Base-by-base conservation (phyloP, 208 protist genomes). In the Phytomonas sp. region DNA sequence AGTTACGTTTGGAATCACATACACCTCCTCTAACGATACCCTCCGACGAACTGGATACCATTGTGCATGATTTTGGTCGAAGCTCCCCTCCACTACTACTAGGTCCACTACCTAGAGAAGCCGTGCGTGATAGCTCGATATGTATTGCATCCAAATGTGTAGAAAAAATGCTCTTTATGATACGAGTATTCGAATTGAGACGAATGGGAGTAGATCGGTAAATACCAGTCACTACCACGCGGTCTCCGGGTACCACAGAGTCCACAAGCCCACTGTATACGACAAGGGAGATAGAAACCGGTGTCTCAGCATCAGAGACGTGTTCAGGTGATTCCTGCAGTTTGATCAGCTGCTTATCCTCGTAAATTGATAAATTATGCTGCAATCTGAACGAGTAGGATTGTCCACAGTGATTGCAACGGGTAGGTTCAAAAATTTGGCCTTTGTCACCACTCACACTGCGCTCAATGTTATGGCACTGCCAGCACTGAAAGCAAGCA, bases 231-330 rank as follows among this genome's bases (percentile, higher is more conserved):
- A 99, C 86, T 16, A 98, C 84, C 1, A 99, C 84, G 63, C 98
- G 94, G 71, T 99, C 98, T 56, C 98, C 98, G 0, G 98, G 98
- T 63, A 96, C 94, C 7, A 94, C 86, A 12, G 81, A 71, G 70
- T 99, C 98, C n/a, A 99, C 97, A 49, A 99, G 78, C 32, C 82
- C 79, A 37, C 98, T 94, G 78, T 97, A 99, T 7, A 94, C 87
- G 11, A 97, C 93, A 4, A 99, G 66, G 12, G 86, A 95, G 7
- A 99, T 97, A 0, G 98, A 98, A 62, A 98, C 89, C 16, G 99
- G 99, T 29, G 98, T 99, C 72, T 99, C 98, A 45, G 99, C 99
- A 60, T 99, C 97, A 23, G 98, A 91, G n/a, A 99, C 98, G 66
- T 89, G 68, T 82, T 98, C 98, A 0, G 98, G 98, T 4, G 94